A percentile compares a stretch with the other conserved stretches of the same genome.
These are phyloP conservation scores for Benincasa hispida DNA, from an alignment of 306 rosid species.

Conservation along the genomic window DNA sequence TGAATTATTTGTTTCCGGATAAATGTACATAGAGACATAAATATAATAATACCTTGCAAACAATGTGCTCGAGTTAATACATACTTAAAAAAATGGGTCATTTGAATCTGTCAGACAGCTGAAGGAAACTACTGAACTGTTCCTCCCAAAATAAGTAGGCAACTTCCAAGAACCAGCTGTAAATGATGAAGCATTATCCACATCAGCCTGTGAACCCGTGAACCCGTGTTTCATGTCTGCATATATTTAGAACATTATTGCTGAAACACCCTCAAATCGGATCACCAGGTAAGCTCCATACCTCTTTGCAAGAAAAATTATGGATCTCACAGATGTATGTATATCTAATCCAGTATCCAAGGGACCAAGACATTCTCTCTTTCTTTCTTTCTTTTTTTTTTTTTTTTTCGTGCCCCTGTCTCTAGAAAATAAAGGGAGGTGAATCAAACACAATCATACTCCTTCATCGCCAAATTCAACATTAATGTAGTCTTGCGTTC, in stretches of 20 bases:
- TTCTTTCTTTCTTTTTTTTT: too few relatives aligned
- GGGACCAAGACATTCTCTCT: neutral
- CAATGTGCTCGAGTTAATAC: neutral
- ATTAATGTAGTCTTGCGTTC: conserved; percentile 32
- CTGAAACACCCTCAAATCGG: neutral
- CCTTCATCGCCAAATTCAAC: conserved; percentile 60
- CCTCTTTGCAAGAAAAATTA: neutral
- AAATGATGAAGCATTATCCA: neutral
- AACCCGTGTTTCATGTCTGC: neutral
- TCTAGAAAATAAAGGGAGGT: conserved; percentile 4
- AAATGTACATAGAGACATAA: neutral
- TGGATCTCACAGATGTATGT: neutral
- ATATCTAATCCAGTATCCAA: neutral
- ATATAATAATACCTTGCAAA: neutral
- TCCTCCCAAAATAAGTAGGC: neutral
- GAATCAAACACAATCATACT: conserved; percentile 27
- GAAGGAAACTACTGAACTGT: neutral
- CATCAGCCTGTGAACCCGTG: neutral
- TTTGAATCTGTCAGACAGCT: neutral
- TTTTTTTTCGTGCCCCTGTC: too few relatives aligned
- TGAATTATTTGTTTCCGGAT: neutral
- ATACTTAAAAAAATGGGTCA: conserved; percentile 2
- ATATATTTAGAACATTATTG: neutral
- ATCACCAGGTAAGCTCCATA: neutral
- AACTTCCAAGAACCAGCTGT: conserved; percentile 5